Conservation (phyloP, 495 filamentous ascomycete species). For the Emericellopsis terricola region DNA sequence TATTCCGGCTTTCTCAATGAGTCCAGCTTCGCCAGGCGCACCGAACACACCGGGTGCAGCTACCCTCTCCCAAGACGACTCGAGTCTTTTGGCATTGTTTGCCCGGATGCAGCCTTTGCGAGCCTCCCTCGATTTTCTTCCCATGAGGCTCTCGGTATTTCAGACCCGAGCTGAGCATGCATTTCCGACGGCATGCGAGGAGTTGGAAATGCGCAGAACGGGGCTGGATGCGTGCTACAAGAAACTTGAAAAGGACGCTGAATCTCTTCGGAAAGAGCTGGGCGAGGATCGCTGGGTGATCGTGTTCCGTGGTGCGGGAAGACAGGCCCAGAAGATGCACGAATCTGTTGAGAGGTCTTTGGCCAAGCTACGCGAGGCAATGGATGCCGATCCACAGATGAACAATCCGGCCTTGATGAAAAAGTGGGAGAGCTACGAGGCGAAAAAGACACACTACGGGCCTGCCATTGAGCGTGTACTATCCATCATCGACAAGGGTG, state of each 20-base stretch:
- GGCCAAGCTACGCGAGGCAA: conserved; percentile 58
- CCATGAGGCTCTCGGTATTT: conserved; percentile 86
- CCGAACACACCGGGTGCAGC: conserved; percentile 38
- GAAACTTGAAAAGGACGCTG: conserved; percentile 71
- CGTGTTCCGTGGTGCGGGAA: conserved; percentile 83
- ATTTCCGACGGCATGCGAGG: conserved; percentile 80
- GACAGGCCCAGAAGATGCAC: conserved; percentile 85
- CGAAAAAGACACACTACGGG: conserved; percentile 86
- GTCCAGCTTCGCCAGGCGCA: conserved; percentile 33
- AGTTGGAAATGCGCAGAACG: conserved; percentile 53
- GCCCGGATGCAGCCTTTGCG: conserved; percentile 87
- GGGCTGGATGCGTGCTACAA: conserved; percentile 63
- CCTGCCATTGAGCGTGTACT: conserved; percentile 86
- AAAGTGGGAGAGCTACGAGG: conserved; percentile 83
- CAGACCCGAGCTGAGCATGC: conserved; percentile 50
- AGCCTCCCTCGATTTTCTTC: conserved; percentile 86
- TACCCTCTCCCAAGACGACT: conserved; percentile 55
- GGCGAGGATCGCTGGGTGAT: conserved; percentile 91
- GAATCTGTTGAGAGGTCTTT: conserved; percentile 80
- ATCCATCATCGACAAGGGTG: conserved; percentile 78
- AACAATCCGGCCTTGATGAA: conserved; percentile 50
- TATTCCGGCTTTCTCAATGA: conserved; percentile 36
- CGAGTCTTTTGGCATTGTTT: conserved; percentile 67
- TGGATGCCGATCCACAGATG: conserved; percentile 54
- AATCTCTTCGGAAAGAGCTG: conserved; percentile 69